Conservation (phyloP, 768 basidiomycete species). For the Suillus discolor region DNA sequence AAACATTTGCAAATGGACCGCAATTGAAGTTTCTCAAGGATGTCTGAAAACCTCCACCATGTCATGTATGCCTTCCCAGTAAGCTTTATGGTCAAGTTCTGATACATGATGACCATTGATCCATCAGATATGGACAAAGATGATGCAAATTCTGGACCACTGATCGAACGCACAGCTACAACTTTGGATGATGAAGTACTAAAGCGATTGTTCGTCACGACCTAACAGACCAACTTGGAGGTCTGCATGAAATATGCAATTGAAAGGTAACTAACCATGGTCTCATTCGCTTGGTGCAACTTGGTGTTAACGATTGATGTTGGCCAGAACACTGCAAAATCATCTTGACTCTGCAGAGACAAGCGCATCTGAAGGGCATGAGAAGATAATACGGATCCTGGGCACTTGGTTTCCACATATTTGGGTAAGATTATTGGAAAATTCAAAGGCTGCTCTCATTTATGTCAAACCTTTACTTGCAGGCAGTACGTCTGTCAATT, state of each 20-base stretch:
- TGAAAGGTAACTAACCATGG: neutral
- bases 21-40: neutral
- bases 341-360: too few relatives aligned
- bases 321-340: neutral
- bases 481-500: neutral
- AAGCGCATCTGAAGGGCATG: neutral
- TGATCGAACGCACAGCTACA: constrained; percentile 21
- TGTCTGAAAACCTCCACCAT: neutral
- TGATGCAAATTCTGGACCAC: constrained; percentile 14
- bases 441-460: neutral
- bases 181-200: constrained; percentile 21
- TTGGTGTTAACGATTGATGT: neutral
- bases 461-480: neutral
- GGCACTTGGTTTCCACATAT: neutral
- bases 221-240: constrained; percentile 28
- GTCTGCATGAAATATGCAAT: constrained; percentile 9
- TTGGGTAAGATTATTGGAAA: neutral
- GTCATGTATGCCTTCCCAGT: constrained; percentile 1
- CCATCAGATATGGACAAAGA: constrained; percentile 22
- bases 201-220: constrained; percentile 23
- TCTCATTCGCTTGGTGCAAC: neutral
- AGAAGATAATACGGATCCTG: neutral
- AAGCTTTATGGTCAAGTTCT: neutral
- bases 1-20: neutral
- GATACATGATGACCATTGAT: neutral